A percentile compares a stretch with the other conserved stretches of the same genome.
phyloP scores from a whole-genome alignment of 371 early-diverging fungal genomes.

The Apophysomyces ossiformis region DNA sequence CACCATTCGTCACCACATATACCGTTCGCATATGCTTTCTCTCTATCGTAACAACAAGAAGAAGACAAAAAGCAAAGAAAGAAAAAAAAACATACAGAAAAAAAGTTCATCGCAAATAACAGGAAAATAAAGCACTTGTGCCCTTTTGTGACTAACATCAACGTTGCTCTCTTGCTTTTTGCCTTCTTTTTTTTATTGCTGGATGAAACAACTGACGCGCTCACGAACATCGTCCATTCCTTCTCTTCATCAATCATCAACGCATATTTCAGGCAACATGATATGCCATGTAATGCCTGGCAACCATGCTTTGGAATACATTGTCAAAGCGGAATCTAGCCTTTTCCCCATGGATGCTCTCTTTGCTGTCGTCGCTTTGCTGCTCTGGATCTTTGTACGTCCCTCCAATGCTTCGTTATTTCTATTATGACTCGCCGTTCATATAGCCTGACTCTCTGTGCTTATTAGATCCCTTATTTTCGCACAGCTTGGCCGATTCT shows the following conservation, averaged over 20 bases:
- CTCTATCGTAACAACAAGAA: too few species aligned
- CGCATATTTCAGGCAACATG: slow-evolving; percentile 12
- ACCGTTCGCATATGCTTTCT: too few species aligned
- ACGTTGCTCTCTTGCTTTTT: too few species aligned
- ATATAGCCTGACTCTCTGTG: background rate
- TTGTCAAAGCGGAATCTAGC: slow-evolving; percentile 3
- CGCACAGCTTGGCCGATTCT: background rate
- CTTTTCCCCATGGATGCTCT: slow-evolving; percentile 15
- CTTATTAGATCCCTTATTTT: background rate
- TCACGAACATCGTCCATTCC: background rate
- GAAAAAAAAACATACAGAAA: too few species aligned
- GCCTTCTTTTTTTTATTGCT: background rate
- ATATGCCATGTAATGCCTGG: slow-evolving; percentile 30
- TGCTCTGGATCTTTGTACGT: slow-evolving; percentile 7
- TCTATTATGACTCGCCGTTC: background rate
- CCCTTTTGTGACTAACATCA: too few species aligned
- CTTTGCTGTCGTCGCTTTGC: slow-evolving; percentile 3
- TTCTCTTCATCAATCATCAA: background rate
- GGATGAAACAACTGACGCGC: background rate
- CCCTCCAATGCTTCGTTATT: too few species aligned
- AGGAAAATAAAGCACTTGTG: too few species aligned
- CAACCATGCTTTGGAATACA: slow-evolving; percentile 28
- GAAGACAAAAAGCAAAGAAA: too few species aligned
- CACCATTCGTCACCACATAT: too few species aligned
- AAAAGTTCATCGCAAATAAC: too few species aligned